A percentile compares a stretch with the other conserved stretches of the same genome.
Evolutionary conservation across 2,329 filamentous ascomycete species (phyloP).

Genomic region (Blastomyces gilchristii): DNA sequence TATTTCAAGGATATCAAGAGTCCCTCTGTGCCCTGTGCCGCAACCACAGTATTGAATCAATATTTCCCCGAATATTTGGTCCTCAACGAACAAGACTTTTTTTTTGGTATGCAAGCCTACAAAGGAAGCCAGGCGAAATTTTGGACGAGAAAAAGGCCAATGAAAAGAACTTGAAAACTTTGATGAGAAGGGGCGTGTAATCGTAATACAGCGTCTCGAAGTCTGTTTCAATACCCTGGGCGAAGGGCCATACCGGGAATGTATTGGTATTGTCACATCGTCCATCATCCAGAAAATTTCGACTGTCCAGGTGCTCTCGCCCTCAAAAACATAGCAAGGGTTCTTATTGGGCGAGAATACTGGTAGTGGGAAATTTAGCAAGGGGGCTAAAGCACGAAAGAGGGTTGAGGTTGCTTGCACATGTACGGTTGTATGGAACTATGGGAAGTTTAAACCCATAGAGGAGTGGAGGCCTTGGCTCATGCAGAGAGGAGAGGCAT

Average conservation of each 20-base stretch:
- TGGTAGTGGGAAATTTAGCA: background rate
- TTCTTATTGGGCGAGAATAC: background rate
- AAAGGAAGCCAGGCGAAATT: background rate
- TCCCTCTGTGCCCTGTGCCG: background rate
- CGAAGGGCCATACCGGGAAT: background rate
- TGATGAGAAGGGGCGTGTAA: background rate
- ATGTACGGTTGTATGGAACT: background rate
- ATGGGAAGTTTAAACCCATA: too few relatives aligned
- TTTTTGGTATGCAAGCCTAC: background rate
- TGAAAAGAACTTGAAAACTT: background rate
- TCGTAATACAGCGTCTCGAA: background rate
- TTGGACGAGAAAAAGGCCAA: background rate
- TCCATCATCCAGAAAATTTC: background rate
- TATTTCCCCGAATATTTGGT: background rate
- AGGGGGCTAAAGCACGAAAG: background rate
- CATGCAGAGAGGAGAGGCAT: background rate
- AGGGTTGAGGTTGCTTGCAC: slow-evolving; percentile 1
- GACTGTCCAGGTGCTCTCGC: background rate
- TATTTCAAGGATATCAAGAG: background rate
- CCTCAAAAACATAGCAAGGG: background rate
- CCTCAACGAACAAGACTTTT: background rate
- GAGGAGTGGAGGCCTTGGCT: too few relatives aligned
- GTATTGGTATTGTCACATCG: background rate
- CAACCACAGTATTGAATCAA: background rate
- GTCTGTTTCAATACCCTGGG: background rate